phyloP scores from a whole-genome alignment of 257 asterid species.

The Lithospermum erythrorhizon region DNA sequence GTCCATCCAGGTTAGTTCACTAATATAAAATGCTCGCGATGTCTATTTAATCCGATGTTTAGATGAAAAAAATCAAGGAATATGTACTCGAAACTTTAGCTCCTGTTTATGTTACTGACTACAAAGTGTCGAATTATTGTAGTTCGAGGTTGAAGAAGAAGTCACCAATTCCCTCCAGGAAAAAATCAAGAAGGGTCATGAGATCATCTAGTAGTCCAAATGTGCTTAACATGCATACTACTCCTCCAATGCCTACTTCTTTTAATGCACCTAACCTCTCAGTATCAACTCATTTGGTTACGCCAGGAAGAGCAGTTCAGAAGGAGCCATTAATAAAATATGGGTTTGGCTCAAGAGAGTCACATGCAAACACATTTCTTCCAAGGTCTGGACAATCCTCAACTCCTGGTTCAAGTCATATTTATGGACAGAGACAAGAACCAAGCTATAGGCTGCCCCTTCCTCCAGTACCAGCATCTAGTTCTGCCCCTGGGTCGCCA shows the following conservation, averaged over 20 bases:
- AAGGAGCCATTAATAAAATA: slow-evolving; percentile 46
- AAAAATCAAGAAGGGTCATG: not conserved
- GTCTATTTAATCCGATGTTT: too few species aligned
- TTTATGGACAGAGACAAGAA: slow-evolving; percentile 71
- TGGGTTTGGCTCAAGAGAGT: slow-evolving; percentile 27
- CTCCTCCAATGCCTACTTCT: slow-evolving; percentile 8
- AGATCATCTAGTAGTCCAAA: slow-evolving; percentile 4
- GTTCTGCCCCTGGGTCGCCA: slow-evolving; percentile 58
- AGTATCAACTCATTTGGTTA: slow-evolving; percentile 85
- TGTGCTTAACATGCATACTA: slow-evolving; percentile 7
- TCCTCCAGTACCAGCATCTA: slow-evolving; percentile 56
- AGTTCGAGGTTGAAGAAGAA: not conserved
- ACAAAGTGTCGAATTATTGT: not conserved
- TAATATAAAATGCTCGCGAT: slow-evolving; percentile 1
- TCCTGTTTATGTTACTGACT: too few species aligned
- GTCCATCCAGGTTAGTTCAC: slow-evolving; percentile 54
- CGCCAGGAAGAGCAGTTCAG: slow-evolving; percentile 65
- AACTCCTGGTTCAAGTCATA: slow-evolving; percentile 80
- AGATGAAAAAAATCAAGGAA: too few species aligned
- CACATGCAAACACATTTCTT: slow-evolving; percentile 48
- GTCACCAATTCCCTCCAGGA: not conserved
- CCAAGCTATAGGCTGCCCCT: slow-evolving; percentile 86
- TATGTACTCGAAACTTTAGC: too few species aligned
- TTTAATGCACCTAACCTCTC: slow-evolving; percentile 82
- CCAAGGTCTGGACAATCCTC: slow-evolving; percentile 96